Conservation (phyloP, 805 yeast species). For the Cyberlindnera mycetangii region DNA sequence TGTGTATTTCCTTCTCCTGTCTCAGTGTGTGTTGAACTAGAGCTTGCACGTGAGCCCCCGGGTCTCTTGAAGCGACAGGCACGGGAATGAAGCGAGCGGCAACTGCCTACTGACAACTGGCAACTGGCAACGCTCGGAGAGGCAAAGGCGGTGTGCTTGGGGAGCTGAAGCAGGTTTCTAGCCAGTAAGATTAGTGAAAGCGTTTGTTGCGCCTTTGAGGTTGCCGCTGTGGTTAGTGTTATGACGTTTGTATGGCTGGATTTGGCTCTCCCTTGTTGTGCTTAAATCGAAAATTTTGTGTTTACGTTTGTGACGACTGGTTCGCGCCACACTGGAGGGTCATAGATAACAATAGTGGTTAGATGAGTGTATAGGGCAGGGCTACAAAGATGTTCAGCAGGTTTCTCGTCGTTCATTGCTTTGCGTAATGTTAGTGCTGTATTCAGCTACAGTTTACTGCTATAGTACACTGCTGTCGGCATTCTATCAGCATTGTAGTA, state of each 20-base stretch:
- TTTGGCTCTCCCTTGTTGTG: not conserved
- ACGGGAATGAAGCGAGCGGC: not conserved
- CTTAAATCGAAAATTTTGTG: conserved; percentile 14
- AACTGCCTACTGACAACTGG: too few relatives aligned
- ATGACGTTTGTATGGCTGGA: not conserved
- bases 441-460: too few relatives aligned
- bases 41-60: not conserved
- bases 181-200: not conserved
- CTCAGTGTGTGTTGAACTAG: too few relatives aligned
- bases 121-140: not conserved
- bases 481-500: too few relatives aligned
- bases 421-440: too few relatives aligned
- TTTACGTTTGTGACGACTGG: conserved; percentile 13
- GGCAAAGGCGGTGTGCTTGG: not conserved
- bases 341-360: too few relatives aligned
- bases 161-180: not conserved
- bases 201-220: not conserved
- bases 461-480: not conserved
- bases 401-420: too few relatives aligned
- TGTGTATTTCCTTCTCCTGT: too few relatives aligned
- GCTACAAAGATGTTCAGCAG: too few relatives aligned
- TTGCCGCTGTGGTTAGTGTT: too few relatives aligned
- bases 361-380: too few relatives aligned
- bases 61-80: not conserved
- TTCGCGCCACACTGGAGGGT: not conserved